phyloP scores from a whole-genome alignment of 2,329 filamentous ascomycete genomes.

The Beauveria caledonica region DNA sequence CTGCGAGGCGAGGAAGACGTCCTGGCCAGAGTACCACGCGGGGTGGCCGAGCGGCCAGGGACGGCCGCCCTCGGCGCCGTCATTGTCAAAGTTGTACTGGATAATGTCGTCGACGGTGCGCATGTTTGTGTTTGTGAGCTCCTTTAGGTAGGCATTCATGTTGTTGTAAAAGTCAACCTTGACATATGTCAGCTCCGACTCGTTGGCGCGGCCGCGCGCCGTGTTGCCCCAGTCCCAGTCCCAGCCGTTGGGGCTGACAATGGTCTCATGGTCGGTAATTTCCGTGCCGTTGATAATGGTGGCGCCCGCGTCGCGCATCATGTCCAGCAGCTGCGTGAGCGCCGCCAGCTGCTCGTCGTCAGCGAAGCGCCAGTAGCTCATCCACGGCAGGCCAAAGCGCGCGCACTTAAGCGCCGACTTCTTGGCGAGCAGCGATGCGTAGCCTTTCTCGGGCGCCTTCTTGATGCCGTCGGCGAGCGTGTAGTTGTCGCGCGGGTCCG shows the following conservation, averaged over 20 bases:
- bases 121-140: slow-evolving; percentile 53
- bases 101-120: slow-evolving; percentile 57
- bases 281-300: slow-evolving; percentile 64
- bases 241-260: slow-evolving; percentile 62
- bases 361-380: slow-evolving; percentile 59
- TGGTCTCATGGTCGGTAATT: slow-evolving; percentile 51
- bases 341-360: slow-evolving; percentile 45
- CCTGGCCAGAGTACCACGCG: slow-evolving; percentile 63
- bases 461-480: slow-evolving; percentile 48
- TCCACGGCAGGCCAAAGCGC: slow-evolving; percentile 63
- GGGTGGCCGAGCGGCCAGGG: slow-evolving; percentile 46
- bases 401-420: slow-evolving; percentile 46
- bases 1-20: slow-evolving; percentile 57
- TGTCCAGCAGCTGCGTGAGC: slow-evolving; percentile 38
- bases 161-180: slow-evolving; percentile 62
- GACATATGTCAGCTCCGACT: slow-evolving; percentile 65
- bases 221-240: slow-evolving; percentile 59
- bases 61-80: slow-evolving; percentile 58
- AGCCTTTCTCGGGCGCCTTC: slow-evolving; percentile 45
- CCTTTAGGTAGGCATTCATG: slow-evolving; percentile 53
- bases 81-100: slow-evolving; percentile 54
- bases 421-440: slow-evolving; percentile 47
- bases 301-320: slow-evolving; percentile 54
- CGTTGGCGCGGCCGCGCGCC: slow-evolving; percentile 55
- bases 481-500: slow-evolving; percentile 57